A percentile compares a stretch with the other conserved stretches of the same genome.
These are phyloP conservation scores for Ascochyta pisi DNA, from an alignment of 2,329 filamentous ascomycete species.

Conservation along the genomic window DNA sequence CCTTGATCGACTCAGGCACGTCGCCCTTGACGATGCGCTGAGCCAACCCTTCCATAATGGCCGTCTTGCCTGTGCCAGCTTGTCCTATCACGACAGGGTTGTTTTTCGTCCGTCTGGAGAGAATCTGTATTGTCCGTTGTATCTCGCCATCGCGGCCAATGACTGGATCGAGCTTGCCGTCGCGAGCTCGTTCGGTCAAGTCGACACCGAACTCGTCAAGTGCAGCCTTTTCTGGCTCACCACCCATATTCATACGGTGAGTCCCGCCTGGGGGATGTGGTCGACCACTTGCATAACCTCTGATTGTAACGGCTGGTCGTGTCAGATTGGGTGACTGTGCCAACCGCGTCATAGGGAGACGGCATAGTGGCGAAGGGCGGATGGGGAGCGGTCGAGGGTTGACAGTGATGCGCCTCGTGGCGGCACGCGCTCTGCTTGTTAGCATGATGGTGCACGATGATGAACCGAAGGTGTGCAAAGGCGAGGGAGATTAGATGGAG, in stretches of 20 bases:
- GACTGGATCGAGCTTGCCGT: slow-evolving; percentile 92
- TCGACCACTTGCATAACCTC: slow-evolving; percentile 64
- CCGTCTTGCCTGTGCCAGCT: slow-evolving; percentile 92
- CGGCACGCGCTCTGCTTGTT: slow-evolving; percentile 43
- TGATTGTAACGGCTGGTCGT: slow-evolving; percentile 52
- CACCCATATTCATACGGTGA: slow-evolving; percentile 88
- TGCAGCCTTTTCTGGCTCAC: slow-evolving; percentile 79
- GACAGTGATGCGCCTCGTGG: slow-evolving; percentile 44
- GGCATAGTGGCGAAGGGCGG: slow-evolving; percentile 31
- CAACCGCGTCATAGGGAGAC: slow-evolving; percentile 28
- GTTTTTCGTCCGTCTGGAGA: slow-evolving; percentile 93
- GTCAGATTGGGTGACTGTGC: slow-evolving; percentile 23
- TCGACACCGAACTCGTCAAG: slow-evolving; percentile 92
- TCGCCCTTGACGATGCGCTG: slow-evolving; percentile 90
- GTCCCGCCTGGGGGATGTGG: slow-evolving; percentile 91
- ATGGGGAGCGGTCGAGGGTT: slow-evolving; percentile 22
- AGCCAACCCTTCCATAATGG: slow-evolving; percentile 88
- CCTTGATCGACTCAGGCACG: slow-evolving; percentile 94
- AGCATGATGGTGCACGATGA: slow-evolving; percentile 39
- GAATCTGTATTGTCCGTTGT: slow-evolving; percentile 89
- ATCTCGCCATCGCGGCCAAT: slow-evolving; percentile 94
- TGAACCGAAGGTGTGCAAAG: slow-evolving; percentile 9
- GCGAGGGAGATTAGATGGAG: slow-evolving; percentile 5
- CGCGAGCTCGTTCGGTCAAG: slow-evolving; percentile 81
- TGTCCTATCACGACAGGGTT: slow-evolving; percentile 93